Conservation (phyloP, 1,284 basidiomycete genomes). For the Austroboletus rostrupii region DNA sequence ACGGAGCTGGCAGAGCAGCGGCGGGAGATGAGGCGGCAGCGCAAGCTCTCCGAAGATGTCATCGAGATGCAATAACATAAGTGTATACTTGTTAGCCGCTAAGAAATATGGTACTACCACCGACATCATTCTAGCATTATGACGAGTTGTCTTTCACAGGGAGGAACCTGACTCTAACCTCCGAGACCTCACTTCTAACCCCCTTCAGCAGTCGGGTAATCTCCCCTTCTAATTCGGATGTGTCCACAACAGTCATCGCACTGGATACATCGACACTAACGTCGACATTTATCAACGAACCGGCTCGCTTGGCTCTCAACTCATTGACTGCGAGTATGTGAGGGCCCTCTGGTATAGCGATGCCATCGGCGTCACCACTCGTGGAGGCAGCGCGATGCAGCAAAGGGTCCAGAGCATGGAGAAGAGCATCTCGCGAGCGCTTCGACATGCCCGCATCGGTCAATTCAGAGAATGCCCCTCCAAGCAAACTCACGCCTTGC, state of each 20-base stretch:
- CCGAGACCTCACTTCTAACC: slow-evolving; percentile 69
- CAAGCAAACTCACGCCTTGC: slow-evolving; percentile 75
- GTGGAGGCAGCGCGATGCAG: slow-evolving; percentile 30
- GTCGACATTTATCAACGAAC: slow-evolving; percentile 73
- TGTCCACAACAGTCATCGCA: slow-evolving; percentile 54
- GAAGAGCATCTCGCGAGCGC: slow-evolving; percentile 50
- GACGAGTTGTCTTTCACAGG: slow-evolving; percentile 33
- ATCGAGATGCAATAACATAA: too few species aligned
- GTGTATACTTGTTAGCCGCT: too few species aligned
- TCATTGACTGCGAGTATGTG: slow-evolving; percentile 54
- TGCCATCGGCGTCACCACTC: slow-evolving; percentile 1
- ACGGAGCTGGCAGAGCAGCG: too few species aligned
- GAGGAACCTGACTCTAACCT: slow-evolving; percentile 73
- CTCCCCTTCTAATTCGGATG: slow-evolving; percentile 56
- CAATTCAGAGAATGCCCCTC: slow-evolving; percentile 76
- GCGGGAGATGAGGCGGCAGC: too few species aligned
- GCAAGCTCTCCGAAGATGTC: too few species aligned
- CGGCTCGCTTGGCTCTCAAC: slow-evolving; percentile 75
- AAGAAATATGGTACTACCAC: too few species aligned
- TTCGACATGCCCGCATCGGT: slow-evolving; percentile 80
- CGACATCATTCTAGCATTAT: slow-evolving; percentile 7
- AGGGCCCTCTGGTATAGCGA: not conserved
- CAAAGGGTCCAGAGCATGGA: slow-evolving; percentile 52
- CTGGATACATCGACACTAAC: slow-evolving; percentile 67
- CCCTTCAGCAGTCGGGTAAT: slow-evolving; percentile 61